Base-by-base conservation (phyloP, 306 rosid genomes). In the Acmispon strigosus region DNA sequence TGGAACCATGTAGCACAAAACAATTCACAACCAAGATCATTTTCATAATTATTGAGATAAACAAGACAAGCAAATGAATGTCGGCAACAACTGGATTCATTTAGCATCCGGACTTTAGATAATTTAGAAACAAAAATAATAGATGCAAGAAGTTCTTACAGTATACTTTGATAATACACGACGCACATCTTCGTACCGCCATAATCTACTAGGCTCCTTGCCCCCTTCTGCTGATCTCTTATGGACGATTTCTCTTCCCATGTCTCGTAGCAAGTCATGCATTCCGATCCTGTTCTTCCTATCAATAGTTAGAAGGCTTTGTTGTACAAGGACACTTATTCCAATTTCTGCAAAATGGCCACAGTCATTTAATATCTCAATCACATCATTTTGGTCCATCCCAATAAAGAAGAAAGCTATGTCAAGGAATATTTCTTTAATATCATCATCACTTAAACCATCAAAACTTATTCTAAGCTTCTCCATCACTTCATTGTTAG, bases 331-430 rank as follows among this genome's bases (percentile, higher is more conserved):
- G 5, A 7, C 16, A 8, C 44, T n/a, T 19, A 79, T 52, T 41
- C 62, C 71, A 66, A 6, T 19, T 22, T 29, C n/a, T 16, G 70
- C 24, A 3, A 0, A 3, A 32, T 48, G 6, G 5, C 12, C 69
- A 52, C 71, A 67, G 0, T 14, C 64, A 59, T 76, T 34, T 8
- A 79, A 14, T 17, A 62, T 42, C 0, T 67, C 15, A 2, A 57
- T 59, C 0, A 22, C 73, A 61, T 54, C 70, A 34, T 32, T 5
- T 22, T 13, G 37, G 5, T 74, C 36, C 63, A 53, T 62, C 7
- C 79, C 72, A 4, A 10, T 39, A 39, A 62, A 74, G 73, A 80
- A 74, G 17, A 7, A 69, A n/a, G 73, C 71, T 47, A 80, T 74
- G 7, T 80, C 77, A 17, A 62, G 58, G 13, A 80, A 80, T 37